Base-by-base conservation (phyloP, 441 rosid genomes). In the Croton setiger region DNA sequence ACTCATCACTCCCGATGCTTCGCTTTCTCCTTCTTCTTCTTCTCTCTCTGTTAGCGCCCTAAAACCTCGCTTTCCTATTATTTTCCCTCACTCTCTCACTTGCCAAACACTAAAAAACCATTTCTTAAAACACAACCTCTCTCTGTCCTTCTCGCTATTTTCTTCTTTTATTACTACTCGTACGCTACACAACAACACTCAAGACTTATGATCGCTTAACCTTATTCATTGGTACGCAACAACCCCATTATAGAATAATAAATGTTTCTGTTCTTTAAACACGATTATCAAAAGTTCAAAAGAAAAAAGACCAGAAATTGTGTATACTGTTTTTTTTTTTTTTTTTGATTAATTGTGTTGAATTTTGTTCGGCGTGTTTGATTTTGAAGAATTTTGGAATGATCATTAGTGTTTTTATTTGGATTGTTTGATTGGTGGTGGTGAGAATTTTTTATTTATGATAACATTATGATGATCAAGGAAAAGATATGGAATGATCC, bases 1-100 rank as follows among this genome's bases (percentile, higher is more conserved):
- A 44, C 70, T 55, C 43, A 55, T 36, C 59, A 63, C 56, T 68
- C 66, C 72, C 66, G 37, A 69, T 59, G 64, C 55, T 48, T 17
- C 62, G 23, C 36, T 23, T 5, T 60, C 5, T 37, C 58, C 58
- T 49, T 2, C 47, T 58, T 33, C 74, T 64, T 47, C 69, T 64
- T 45, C 63, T 63, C 31, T 65, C 59, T 64, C 55, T 56, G 64
- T 56, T 41, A n/a, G 2, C 21, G 61, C 59, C 62, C 74, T 64
- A 47, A 56, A 35, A 7, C 36, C 12, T 14, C 59, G 11, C 21
- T 64, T 48, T 27, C 2, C 31, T 27, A 27, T 27, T 27, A 27
- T 27, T 27, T 27, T 27, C 31, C 23, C n/a, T 21, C 7, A 27
- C 5, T 9, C 8, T 9, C 9, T 5, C 36, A 23, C 51, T 18